Conservation (phyloP, 73 alveolate genomes). For the Symbiodinium natans region DNA sequence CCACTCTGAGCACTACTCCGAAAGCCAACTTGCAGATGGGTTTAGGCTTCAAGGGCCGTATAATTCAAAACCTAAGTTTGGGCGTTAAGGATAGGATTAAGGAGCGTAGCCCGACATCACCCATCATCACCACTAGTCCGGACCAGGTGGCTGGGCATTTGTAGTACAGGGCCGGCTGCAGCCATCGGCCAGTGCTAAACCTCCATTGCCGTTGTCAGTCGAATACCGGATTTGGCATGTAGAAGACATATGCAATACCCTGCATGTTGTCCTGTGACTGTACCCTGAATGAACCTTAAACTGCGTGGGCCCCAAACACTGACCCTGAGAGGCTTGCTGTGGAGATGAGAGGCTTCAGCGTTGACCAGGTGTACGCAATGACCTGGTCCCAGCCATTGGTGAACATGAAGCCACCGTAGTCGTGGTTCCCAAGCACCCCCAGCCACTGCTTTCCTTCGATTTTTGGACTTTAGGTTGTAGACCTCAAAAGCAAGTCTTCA, state of each 20-base stretch:
- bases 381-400: slow-evolving; percentile 92
- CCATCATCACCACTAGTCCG: too few species aligned
- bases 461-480: background rate
- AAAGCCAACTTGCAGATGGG: too few species aligned
- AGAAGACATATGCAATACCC: background rate
- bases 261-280: background rate
- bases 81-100: too few species aligned
- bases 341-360: background rate
- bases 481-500: too few species aligned
- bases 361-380: slow-evolving; percentile 70
- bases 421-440: slow-evolving; percentile 60
- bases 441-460: slow-evolving; percentile 80
- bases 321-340: background rate
- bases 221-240: too few species aligned
- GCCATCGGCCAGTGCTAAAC: slow-evolving; percentile 89
- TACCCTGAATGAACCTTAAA: too few species aligned
- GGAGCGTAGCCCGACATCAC: too few species aligned
- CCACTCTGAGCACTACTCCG: too few species aligned
- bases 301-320: background rate
- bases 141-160: slow-evolving; percentile 9
- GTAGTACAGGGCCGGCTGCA: slow-evolving; percentile 87
- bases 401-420: slow-evolving; percentile 81
- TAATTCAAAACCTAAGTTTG: too few species aligned
- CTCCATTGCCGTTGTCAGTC: background rate
- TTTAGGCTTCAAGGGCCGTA: too few species aligned